Evolutionary conservation across 345 rosid species (phyloP).

Genomic region (Streptanthus diversifolius): DNA sequence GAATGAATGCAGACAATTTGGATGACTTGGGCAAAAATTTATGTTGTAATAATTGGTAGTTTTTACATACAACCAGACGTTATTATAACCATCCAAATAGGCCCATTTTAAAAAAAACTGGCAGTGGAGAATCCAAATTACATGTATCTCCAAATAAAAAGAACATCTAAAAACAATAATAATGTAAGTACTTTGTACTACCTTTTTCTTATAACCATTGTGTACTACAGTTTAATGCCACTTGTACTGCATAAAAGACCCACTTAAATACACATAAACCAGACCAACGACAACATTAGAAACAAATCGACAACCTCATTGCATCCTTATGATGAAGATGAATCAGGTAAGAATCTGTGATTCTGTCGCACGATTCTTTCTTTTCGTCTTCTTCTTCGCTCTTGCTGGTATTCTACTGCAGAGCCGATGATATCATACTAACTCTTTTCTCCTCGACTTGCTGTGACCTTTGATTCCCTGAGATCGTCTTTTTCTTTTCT

Average conservation of each 20-base stretch:
- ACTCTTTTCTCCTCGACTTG: background rate
- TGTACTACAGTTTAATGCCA: constrained; percentile 28
- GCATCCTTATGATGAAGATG: constrained; percentile 3
- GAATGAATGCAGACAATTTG: too few relatives aligned
- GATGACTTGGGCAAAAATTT: too few relatives aligned
- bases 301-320: background rate
- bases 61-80: too few relatives aligned
- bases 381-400: background rate
- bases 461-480: background rate
- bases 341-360: constrained; percentile 12
- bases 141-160: too few relatives aligned
- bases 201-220: background rate
- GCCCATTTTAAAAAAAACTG: too few relatives aligned
- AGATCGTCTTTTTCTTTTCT: background rate
- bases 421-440: background rate
- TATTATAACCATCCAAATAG: too few relatives aligned
- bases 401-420: background rate
- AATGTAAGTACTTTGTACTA: background rate
- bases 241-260: constrained; percentile 29
- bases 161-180: background rate
- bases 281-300: background rate
- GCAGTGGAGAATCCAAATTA: too few relatives aligned
- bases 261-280: background rate
- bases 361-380: background rate
- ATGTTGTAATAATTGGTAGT: too few relatives aligned